These are phyloP conservation scores for Flaveria linearis DNA, from an alignment of 129 eudicot species.

Conservation along the genomic window DNA sequence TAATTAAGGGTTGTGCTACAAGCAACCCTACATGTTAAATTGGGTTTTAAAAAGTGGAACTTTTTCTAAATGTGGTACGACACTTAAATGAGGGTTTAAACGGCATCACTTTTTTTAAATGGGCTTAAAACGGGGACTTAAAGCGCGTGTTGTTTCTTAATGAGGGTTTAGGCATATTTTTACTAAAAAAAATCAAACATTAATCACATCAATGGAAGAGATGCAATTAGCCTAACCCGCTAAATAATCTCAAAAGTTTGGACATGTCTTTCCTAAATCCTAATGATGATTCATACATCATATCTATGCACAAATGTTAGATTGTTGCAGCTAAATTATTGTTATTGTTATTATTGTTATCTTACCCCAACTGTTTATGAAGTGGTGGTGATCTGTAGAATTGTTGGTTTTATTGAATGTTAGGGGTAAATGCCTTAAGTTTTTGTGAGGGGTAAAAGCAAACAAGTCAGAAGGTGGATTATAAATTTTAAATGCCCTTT, in stretches of 20 bases:
- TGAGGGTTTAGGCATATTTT: no score
- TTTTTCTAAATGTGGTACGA: no score
- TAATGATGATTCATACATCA: background rate
- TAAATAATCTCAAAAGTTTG: background rate
- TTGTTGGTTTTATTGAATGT: conserved; percentile 28
- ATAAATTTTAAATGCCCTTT: conserved; percentile 28
- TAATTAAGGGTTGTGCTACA: no score
- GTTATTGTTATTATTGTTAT: background rate
- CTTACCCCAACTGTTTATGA: background rate
- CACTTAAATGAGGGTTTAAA: no score
- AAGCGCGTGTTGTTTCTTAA: no score
- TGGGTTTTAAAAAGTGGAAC: no score
- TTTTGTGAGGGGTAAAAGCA: conserved; percentile 29
- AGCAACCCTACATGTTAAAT: no score
- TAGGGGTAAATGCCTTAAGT: conserved; percentile 26
- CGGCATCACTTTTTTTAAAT: no score
- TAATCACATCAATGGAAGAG: no score
- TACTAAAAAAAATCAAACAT: no score
- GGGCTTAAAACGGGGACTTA: no score
- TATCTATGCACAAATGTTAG: background rate
- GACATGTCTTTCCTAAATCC: background rate
- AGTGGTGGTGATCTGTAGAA: conserved; percentile 21
- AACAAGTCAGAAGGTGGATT: conserved; percentile 35
- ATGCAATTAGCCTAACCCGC: no score
- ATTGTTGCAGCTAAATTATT: background rate